Conservation (phyloP, 768 basidiomycete species). For the Antrodiella citrinella region DNA sequence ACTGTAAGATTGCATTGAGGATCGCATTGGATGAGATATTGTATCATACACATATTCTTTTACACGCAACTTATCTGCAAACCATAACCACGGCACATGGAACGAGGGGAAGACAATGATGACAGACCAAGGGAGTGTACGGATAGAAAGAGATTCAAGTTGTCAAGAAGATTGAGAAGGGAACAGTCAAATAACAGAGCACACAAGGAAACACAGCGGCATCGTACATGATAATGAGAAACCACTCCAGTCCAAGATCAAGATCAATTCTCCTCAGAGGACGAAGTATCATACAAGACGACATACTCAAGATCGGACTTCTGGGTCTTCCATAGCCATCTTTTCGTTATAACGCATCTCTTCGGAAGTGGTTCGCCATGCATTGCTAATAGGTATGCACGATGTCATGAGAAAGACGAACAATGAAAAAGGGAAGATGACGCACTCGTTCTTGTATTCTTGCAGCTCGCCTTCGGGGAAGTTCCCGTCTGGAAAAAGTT, state of each 20-base stretch:
- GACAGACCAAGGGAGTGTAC: too few relatives aligned
- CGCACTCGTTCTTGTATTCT: conserved; percentile 88
- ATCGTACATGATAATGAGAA: too few relatives aligned
- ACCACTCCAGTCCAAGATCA: not conserved
- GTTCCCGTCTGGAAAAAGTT: conserved; percentile 77
- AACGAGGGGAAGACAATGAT: too few relatives aligned
- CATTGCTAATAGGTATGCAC: conserved; percentile 52
- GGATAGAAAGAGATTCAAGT: too few relatives aligned
- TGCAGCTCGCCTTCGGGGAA: conserved; percentile 92
- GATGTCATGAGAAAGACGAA: conserved; percentile 28
- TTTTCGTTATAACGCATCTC: conserved; percentile 84
- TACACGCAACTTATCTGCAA: too few relatives aligned
- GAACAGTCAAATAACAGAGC: too few relatives aligned
- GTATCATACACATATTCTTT: too few relatives aligned
- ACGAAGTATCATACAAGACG: conserved; percentile 60
- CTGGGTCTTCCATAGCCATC: conserved; percentile 68
- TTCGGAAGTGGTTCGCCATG: conserved; percentile 83
- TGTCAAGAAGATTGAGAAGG: too few relatives aligned
- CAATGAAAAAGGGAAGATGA: conserved; percentile 13
- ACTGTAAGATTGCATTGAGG: too few relatives aligned
- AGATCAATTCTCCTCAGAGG: conserved; percentile 43
- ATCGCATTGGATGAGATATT: too few relatives aligned
- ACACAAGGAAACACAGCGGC: too few relatives aligned
- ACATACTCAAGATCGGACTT: conserved; percentile 61
- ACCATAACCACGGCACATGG: too few relatives aligned